Evolutionary conservation across 1,284 basidiomycete species (phyloP), one percentile per base, ranked within the genome.

Genomic region (Sutorius eximius): DNA sequence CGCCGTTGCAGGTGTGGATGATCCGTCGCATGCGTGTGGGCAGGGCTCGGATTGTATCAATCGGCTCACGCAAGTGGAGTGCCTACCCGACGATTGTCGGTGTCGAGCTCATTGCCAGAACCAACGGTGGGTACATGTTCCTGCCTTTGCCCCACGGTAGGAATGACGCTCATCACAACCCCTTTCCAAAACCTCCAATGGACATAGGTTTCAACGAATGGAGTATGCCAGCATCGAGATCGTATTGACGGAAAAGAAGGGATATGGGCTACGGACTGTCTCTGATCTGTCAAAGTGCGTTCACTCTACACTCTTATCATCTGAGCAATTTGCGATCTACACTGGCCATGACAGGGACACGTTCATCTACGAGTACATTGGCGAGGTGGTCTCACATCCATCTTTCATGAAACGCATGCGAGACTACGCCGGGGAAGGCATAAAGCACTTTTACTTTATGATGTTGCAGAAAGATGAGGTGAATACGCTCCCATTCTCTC

Each of bases 371-470:
- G 96, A 99, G 74, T 99, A 99, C 70, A 86, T 99, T 27, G 97
- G 97, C 42, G 97, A 99, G 64, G 94, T 99, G 20, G 91, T 99
- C 61, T 89, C 86, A 56, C 89, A 93, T 43, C 77, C 80, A 16
- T 89, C 89, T 16, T 98, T 99, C 71, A 85, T 90, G 71, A 93
- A 93, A 70, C 86, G 96, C 38, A 98, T 99, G 94, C 83, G 90
- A 48, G 87, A 90, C 37, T 99, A 99, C 70, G 94, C 87, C 2
- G 82, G 89, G 41, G 94, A 98, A 71, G 95, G 95, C 16, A 95
- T 98, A 59, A 81, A 86, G 53, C 96, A 99, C 73, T 99, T 99
- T 67, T 99, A 99, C 75, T 99, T 99, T 68, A 99, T 99, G 97
- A 96, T 98, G 91, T 75, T 99, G 53, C 97, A 98, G 73, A 94